These are phyloP conservation scores for Botrytis byssoidea DNA, from an alignment of 2,329 filamentous ascomycete species.

Conservation along the genomic window DNA sequence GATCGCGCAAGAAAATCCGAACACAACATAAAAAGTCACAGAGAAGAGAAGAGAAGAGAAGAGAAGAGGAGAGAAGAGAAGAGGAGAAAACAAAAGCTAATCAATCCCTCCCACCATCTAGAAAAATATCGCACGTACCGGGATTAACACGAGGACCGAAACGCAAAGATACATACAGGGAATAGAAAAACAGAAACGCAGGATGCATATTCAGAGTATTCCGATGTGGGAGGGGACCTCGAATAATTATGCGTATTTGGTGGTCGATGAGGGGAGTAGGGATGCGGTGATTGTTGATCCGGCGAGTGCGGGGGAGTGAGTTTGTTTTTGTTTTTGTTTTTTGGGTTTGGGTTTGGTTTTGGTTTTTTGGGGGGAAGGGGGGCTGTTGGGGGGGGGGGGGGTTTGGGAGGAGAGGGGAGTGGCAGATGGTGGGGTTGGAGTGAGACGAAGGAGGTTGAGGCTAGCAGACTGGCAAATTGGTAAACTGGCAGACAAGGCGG, in stretches of 20 bases:
- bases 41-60: background rate
- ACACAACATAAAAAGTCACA: too few relatives aligned
- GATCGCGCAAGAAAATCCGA: too few relatives aligned
- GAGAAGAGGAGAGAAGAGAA: too few relatives aligned
- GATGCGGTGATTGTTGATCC: slow-evolving; percentile 79
- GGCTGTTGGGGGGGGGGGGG: background rate
- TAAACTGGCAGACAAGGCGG: background rate
- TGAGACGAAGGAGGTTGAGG: too few relatives aligned
- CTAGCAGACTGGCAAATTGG: slow-evolving; percentile 11
- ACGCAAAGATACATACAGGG: background rate
- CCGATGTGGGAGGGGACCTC: slow-evolving; percentile 81
- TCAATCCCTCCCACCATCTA: background rate
- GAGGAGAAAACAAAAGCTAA: background rate
- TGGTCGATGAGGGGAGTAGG: slow-evolving; percentile 74
- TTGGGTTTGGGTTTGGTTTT: too few relatives aligned
- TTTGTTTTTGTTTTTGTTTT: slow-evolving; percentile 12
- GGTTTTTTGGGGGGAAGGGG: background rate
- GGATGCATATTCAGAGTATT: slow-evolving; percentile 84
- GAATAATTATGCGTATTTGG: slow-evolving; percentile 84
- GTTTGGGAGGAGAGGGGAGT: background rate
- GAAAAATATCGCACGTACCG: background rate
- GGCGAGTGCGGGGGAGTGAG: slow-evolving; percentile 74
- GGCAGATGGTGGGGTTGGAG: background rate
- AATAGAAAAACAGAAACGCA: slow-evolving; percentile 17
- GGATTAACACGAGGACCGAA: background rate